Base-by-base conservation (phyloP, 2,329 filamentous ascomycete genomes). In the Aureobasidium sp. region DNA sequence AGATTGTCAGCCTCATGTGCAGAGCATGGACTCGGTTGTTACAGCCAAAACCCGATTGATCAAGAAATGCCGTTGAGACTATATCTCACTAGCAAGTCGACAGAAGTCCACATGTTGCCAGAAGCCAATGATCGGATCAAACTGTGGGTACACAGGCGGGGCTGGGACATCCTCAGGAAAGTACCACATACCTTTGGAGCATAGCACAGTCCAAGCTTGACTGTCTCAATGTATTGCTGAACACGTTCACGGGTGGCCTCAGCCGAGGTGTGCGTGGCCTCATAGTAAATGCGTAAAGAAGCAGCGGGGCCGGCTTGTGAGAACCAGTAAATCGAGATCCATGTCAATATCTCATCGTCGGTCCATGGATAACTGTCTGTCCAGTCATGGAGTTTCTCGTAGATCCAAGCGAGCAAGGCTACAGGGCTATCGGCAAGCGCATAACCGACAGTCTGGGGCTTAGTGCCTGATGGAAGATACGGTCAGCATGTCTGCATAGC, bases 301-400 rank as follows among this genome's bases (percentile, higher is more conserved):
- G 89, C 87, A 1, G 84, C 85, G 0, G 89, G 85, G 0, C 89
- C 88, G 1, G 87, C 85, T 0, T 76, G 80, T 9, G 83, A 86
- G 73, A 91, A 91, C 69, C 81, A 84, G 71, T 92, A 92, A 42
- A 92, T 81, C 55, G 79, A 83, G 0, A 91, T 74, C 89, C 88
- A 93, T 0, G 85, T 89, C 30, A 90, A 74, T 9, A 92, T 80
- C 74, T 92, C 88, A 60, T 91, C 87, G 64, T 90, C 85, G 0
- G 83, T 87, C 88, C 88, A 92, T 0, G 81, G 76, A 68, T 91
- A 91, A 1, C 67, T 68, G 67, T 92, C 88, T 0, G 85, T 85
- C 89, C 89, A 93, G 67, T 89, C 85, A 66, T 87, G 83, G 41
- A 93, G 75, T 70, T 93, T 93, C 74, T 93, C 90, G 66, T 89